Conservation (phyloP, 441 rosid genomes). For the Jatropha podagrica region DNA sequence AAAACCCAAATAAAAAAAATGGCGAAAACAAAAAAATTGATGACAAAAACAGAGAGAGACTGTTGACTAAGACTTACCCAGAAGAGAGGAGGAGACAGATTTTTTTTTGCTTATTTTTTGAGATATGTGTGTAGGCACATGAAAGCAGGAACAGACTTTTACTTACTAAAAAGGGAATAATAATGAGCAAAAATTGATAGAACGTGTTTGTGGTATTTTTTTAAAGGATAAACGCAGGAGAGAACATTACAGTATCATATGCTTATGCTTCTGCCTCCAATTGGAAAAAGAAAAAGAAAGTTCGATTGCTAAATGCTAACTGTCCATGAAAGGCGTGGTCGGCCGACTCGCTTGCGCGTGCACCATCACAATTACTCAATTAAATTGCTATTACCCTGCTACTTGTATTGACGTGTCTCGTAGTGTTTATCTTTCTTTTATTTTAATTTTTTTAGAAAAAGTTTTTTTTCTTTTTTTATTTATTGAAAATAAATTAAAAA, state of each 20-base stretch:
- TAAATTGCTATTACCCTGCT: background rate
- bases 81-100: constrained; percentile 1
- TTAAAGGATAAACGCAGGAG: background rate
- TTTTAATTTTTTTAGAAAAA: no score
- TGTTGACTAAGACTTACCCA: constrained; percentile 8
- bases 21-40: background rate
- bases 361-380: background rate
- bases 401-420: background rate
- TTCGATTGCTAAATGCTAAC: background rate
- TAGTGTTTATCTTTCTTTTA: no score
- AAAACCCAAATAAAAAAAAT: background rate
- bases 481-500: no score
- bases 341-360: background rate
- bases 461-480: no score
- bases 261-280: background rate
- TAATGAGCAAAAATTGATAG: background rate
- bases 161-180: constrained; percentile 1
- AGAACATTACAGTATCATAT: background rate
- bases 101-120: background rate
- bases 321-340: background rate
- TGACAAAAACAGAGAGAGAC: background rate
- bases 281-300: background rate
- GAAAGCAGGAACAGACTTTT: background rate
- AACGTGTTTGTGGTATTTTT: background rate
- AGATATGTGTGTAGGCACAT: constrained; percentile 9